Evolutionary conservation across 2,329 filamentous ascomycete genomes (phyloP).

Genomic region (Phialophora chinensis): DNA sequence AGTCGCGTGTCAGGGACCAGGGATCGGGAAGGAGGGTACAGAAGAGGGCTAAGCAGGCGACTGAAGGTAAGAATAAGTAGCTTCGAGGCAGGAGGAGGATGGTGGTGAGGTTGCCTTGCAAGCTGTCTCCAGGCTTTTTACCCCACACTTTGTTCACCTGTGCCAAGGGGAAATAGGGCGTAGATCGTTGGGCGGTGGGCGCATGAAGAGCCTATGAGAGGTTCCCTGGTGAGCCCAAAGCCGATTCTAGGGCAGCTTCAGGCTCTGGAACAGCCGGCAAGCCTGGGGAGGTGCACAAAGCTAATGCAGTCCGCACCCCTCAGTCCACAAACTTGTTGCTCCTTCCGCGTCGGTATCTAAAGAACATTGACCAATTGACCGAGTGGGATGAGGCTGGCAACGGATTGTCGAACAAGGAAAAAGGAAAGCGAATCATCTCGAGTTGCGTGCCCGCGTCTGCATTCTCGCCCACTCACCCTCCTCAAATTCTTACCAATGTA

Average conservation of each 20-base stretch:
- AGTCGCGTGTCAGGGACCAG: constrained; percentile 9
- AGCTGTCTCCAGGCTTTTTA: constrained; percentile 8
- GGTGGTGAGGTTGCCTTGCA: not conserved
- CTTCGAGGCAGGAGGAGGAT: not conserved
- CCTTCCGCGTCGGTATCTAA: constrained; percentile 10
- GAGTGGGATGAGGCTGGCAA: not conserved
- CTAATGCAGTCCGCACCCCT: constrained; percentile 16
- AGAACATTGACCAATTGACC: constrained; percentile 7
- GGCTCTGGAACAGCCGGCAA: constrained; percentile 16
- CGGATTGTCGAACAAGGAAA: constrained; percentile 11
- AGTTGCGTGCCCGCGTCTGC: constrained; percentile 6
- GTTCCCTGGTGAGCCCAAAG: not conserved
- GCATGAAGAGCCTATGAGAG: constrained; percentile 3
- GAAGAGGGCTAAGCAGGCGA: not conserved
- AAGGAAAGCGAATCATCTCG: constrained; percentile 20
- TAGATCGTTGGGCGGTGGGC: constrained; percentile 16
- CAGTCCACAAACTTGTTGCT: constrained; percentile 11
- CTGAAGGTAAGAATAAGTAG: not conserved
- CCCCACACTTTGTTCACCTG: constrained; percentile 20
- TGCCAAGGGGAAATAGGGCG: constrained; percentile 15
- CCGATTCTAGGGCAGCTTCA: constrained; percentile 15
- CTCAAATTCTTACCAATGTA: constrained; percentile 10
- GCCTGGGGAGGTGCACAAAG: constrained; percentile 16
- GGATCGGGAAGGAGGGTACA: not conserved
- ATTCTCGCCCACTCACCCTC: constrained; percentile 4